Evolutionary conservation across 2,329 filamentous ascomycete genomes (phyloP), one percentile per base, ranked within the genome.

Genomic region (Pseudonectria foliicola): DNA sequence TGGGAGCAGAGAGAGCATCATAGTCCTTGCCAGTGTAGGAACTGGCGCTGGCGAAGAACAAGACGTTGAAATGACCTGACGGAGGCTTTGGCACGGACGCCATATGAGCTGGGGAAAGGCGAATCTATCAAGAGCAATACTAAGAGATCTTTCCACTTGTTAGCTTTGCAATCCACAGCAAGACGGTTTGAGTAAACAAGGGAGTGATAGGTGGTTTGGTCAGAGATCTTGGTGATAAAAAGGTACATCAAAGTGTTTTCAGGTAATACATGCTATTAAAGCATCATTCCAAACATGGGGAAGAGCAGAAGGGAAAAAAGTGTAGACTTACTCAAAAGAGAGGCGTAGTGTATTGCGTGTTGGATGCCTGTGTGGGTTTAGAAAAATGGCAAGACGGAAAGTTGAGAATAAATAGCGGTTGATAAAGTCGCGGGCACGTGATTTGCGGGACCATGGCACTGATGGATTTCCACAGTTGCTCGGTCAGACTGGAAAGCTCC

Each of bases 31-130:
- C 66, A 1, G 85, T 87, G 57, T 74, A 85, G 23, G 80, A 80
- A 38, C 74, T 72, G 11, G 85, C 84, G 42, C 77, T 74, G 38
- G 85, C 86, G 62, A 93, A 93, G 63, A 90, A 93, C 36, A 92
- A 75, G 29, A 93, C 66, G 38, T 73, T 83, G 64, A 92, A 93
- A 46, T 85, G 73, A n/a, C 73, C 80, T 28, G 64, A 45, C 1
- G 77, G 75, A 10, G 73, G 60, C 42, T 69, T 73, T 0, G 68
- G 54, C 2, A 58, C 45, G 21, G 61, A 53, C 10, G 55, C 52
- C 60, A 66, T 67, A 14, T 28, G 42, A 13, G 26, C 13, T n/a
- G n/a, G n/a, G 25, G 15, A 4, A 10, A 32, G 23, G 8, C 7
- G 12, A n/a, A n/a, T 29, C 4, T 13, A 13, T n/a, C 25, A 10